Base-by-base conservation (phyloP, 2,329 filamentous ascomycete species). In the Phialophora expanda region DNA sequence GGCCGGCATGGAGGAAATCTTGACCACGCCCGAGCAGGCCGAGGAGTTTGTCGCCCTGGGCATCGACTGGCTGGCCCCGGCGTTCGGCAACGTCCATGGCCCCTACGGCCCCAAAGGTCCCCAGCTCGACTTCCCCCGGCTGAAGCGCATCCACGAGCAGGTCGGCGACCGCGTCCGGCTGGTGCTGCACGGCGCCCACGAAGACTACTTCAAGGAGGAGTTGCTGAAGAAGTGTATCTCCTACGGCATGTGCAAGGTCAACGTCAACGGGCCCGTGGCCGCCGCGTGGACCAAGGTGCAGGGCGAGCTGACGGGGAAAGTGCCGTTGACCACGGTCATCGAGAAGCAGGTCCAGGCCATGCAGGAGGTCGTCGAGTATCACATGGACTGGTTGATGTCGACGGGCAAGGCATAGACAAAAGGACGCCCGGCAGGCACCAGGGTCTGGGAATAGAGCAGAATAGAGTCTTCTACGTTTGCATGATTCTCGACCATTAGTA, bases 21-120 rank as follows among this genome's bases (percentile, higher is more conserved):
- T 91, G 68, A 92, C 89, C 0, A 90, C 87, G 0, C 83, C 86
- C 0, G 87, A 89, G 69, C 86, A 92, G 76, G 88, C 87, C 7
- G 84, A 87, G 68, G 87, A 90, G 71, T 92, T 92, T 71, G 83
- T 91, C 2, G 84, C 81, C 1, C 89, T 89, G 12, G 90, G 89
- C 0, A 89, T 92, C 73, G 87, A 92, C 72, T 89, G 89, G 80
- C 79, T 93, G n/a, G 90, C 90, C 2, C 90, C 90, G 0, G 88
- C 89, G 0, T 90, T 92, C 78, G 90, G 90, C 4, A 92, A 92
- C 72, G 86, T 92, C 51, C 90, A 92, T 77, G 90, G 90, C 4
- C 85, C 88, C 71, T 92, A 92, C 76, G 89, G 89, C 0, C 66
- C 68, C 22, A 51, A 71, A 59, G 69, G 69, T 2, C 68, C 69